Evolutionary conservation across 192 early-diverging fungal species (phyloP).

Genomic region (Backusella westeae): DNA sequence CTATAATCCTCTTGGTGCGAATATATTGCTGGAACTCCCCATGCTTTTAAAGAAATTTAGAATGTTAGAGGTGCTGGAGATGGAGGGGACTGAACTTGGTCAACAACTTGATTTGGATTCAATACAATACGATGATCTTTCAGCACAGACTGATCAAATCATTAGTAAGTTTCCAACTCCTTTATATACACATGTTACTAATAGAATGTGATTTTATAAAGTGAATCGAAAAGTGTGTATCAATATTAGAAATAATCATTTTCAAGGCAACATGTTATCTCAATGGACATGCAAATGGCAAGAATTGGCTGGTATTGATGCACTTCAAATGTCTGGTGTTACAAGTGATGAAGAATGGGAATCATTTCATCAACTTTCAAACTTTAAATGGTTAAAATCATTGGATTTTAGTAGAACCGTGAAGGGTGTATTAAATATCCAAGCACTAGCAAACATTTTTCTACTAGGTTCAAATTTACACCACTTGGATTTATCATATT

Average conservation of each 20-base stretch:
- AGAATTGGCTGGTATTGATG: not conserved
- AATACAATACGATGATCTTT: not conserved
- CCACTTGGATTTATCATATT: not conserved
- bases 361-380: not conserved
- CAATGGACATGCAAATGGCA: not conserved
- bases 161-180: not conserved
- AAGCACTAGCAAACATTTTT: not conserved
- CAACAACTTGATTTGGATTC: not conserved
- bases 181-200: not conserved
- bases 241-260: not conserved
- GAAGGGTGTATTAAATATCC: not conserved
- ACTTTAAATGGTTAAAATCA: not conserved
- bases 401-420: not conserved
- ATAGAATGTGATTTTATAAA: not conserved
- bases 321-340: not conserved
- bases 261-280: not conserved
- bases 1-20: not conserved
- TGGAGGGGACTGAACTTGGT: not conserved
- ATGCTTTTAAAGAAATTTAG: not conserved
- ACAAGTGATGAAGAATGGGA: slow-evolving; percentile 2
- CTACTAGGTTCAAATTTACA: not conserved
- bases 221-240: not conserved
- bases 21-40: not conserved
- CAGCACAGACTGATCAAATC: not conserved
- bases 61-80: not conserved